Percentiles rank a stretch among this genome's conserved stretches.
phyloP scores from a whole-genome alignment of 495 filamentous ascomycete species.

The Neurospora sp. region DNA sequence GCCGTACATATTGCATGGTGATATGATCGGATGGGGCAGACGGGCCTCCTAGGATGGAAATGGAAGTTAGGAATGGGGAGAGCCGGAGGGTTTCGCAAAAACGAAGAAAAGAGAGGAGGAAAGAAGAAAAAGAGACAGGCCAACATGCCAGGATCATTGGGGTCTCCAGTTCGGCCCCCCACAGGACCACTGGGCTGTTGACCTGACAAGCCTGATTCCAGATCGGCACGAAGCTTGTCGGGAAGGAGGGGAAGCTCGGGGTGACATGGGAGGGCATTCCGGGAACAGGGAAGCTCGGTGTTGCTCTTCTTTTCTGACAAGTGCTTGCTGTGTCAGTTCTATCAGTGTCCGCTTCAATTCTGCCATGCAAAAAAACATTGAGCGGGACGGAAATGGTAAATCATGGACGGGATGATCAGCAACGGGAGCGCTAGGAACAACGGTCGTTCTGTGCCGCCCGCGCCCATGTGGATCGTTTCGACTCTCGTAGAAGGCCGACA shows the following conservation, averaged over 20 bases:
- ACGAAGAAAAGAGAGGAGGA: not conserved
- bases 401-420: not conserved
- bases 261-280: not conserved
- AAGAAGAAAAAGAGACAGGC: not conserved
- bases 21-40: not conserved
- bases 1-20: not conserved
- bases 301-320: not conserved
- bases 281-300: not conserved
- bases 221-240: not conserved
- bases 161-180: not conserved
- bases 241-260: not conserved
- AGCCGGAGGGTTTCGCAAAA: not conserved
- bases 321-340: not conserved
- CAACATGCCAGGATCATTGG: not conserved
- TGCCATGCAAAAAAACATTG: not conserved
- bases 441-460: not conserved
- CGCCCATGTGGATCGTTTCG: not conserved
- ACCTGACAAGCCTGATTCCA: not conserved
- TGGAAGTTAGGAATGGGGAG: not conserved
- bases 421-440: not conserved
- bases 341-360: not conserved
- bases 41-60: not conserved
- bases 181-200: not conserved
- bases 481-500: not conserved
- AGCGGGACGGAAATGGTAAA: not conserved